Base-by-base conservation (phyloP, 1,139 yeast genomes). In the Zygoascus hellenicus region DNA sequence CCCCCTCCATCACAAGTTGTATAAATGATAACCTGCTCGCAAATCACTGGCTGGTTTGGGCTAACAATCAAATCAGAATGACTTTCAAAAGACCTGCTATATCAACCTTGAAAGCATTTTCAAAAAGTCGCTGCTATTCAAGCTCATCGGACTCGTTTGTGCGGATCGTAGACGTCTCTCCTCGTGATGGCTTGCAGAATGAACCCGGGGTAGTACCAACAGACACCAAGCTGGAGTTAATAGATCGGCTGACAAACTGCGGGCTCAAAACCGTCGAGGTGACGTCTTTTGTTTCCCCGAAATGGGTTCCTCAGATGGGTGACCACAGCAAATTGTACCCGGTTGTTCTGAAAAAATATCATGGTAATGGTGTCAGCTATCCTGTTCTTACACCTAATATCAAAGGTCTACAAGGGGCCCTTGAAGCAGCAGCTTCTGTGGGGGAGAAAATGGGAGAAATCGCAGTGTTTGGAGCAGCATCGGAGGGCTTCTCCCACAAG, bases 231-330 rank as follows among this genome's bases (percentile, higher is more conserved):
- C 54, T 62, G 19, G 59, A 60, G 35, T 60, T 65, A 30, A 62
- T 65, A 26, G 60, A 59, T 35, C 55, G 60, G n/a, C 56, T 65
- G 14, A 59, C 62, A 2, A 32, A 50, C 1, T 51, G 64, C 16
- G 68, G 68, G n/a, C 44, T 65, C 11, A 52, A 54, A 38, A 57
- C 53, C 15, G 58, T 65, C 22, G 69, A 65, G 45, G 59, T 57
- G 6, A 61, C 69, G 2, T 58, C 68, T 3, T 65, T 65, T 52
- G 69, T 65, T n/a, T 61, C 67, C 5, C 68, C 67, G 5, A 65
- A 65, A 47, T 65, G 69, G 68, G 67, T 65, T 7, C 69, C 69
- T 22, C 69, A 65, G 47, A 60, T 64, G 64, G 61, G 58, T 9
- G 67, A 64, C 43, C 54, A 60, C 14, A 48, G 51, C 19, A 50